Conservation (phyloP, 495 filamentous ascomycete species). For the Neurospora sp. region DNA sequence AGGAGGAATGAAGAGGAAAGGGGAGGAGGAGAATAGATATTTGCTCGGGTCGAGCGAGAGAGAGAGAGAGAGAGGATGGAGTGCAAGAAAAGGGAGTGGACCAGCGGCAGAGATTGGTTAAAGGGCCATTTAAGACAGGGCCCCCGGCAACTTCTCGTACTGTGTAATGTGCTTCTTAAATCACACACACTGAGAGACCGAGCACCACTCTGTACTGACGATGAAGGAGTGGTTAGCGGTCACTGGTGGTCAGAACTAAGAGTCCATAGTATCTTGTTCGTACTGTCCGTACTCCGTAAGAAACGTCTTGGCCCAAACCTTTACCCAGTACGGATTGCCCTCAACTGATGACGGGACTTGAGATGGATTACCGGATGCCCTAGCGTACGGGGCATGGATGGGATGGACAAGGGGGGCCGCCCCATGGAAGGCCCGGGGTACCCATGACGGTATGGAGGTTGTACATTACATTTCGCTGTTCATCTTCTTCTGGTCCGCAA, state of each 20-base stretch:
- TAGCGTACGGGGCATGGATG: not conserved
- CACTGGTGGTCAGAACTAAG: not conserved
- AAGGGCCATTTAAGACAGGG: conserved; percentile 43
- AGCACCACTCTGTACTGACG: not conserved
- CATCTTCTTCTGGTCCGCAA: not conserved
- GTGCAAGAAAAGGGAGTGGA: conserved; percentile 46
- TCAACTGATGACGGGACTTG: not conserved
- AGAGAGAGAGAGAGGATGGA: conserved; percentile 39
- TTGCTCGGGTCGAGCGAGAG: conserved; percentile 31
- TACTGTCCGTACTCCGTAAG: not conserved
- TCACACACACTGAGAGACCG: not conserved
- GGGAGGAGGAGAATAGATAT: conserved; percentile 45
- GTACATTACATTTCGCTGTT: not conserved
- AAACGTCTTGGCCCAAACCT: not conserved
- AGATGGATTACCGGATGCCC: not conserved
- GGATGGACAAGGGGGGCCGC: not conserved
- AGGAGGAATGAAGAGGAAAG: conserved; percentile 37
- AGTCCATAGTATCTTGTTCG: not conserved
- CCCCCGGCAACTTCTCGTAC: conserved; percentile 14
- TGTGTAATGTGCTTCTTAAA: not conserved
- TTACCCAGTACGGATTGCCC: not conserved
- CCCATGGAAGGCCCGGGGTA: not conserved
- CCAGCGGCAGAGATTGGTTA: conserved; percentile 36
- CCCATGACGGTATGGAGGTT: not conserved
- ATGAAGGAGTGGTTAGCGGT: not conserved